phyloP scores from a whole-genome alignment of 1,139 yeast species.

The Yamadazyma atmosphaerica region DNA sequence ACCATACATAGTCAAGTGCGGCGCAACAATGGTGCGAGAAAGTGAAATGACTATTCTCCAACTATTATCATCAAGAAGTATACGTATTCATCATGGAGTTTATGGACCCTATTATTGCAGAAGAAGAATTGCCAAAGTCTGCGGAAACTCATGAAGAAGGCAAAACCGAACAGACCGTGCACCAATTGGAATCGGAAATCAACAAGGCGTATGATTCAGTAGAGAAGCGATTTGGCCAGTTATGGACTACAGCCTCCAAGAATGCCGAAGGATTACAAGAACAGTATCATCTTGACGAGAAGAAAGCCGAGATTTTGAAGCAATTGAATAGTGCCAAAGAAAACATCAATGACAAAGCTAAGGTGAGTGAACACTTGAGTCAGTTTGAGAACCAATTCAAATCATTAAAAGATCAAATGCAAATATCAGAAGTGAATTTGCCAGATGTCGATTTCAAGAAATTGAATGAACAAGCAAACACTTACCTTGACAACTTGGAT shows the following conservation, averaged over 20 bases:
- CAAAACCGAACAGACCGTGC: constrained; percentile 50
- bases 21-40: too few relatives aligned
- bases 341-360: constrained; percentile 25
- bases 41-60: too few relatives aligned
- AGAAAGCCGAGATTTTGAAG: constrained; percentile 34
- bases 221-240: constrained; percentile 40
- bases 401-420: constrained; percentile 13
- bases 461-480: constrained; percentile 46
- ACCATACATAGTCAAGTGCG: too few relatives aligned
- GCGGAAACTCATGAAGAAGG: constrained; percentile 13
- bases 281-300: constrained; percentile 41
- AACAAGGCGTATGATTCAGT: constrained; percentile 51
- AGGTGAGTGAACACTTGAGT: constrained; percentile 26
- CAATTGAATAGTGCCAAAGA: constrained; percentile 36
- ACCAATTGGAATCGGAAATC: constrained; percentile 51
- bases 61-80: not conserved
- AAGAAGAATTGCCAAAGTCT: constrained; percentile 15
- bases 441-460: constrained; percentile 21
- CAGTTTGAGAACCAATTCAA: constrained; percentile 36
- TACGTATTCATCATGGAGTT: constrained; percentile 27
- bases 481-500: constrained; percentile 65
- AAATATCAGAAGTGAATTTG: constrained; percentile 10
- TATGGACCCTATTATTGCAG: constrained; percentile 29
- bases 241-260: constrained; percentile 38
- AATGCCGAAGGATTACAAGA: constrained; percentile 35